phyloP scores from a whole-genome alignment of 202 grass and related monocot genomes.

The Elaeis oleifera region DNA sequence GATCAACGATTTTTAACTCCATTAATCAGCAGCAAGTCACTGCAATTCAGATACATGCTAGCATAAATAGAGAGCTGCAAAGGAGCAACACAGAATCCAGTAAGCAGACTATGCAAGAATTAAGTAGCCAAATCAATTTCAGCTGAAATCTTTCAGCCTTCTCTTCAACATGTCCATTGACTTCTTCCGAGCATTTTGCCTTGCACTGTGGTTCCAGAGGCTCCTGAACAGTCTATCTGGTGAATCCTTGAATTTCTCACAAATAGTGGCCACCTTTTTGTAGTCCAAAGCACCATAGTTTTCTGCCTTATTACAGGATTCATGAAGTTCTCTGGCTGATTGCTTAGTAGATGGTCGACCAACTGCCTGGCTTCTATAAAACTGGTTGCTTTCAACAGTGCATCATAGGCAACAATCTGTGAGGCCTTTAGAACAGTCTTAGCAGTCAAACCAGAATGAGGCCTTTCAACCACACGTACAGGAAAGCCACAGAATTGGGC shows the following conservation, averaged over 20 bases:
- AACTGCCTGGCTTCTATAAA: constrained; percentile 86
- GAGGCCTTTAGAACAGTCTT: constrained; percentile 74
- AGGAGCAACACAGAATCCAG: too few relatives aligned
- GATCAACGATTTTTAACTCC: too few relatives aligned
- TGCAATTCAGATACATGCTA: too few relatives aligned
- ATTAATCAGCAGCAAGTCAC: too few relatives aligned
- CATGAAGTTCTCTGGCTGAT: constrained; percentile 89
- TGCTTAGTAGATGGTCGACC: constrained; percentile 77
- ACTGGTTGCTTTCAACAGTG: constrained; percentile 55
- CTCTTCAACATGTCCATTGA: constrained; percentile 81
- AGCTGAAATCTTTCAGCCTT: constrained; percentile 87
- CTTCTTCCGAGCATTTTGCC: constrained; percentile 70
- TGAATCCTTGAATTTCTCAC: constrained; percentile 85
- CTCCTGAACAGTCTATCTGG: constrained; percentile 68
- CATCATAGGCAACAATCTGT: constrained; percentile 75
- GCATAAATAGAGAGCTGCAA: too few relatives aligned
- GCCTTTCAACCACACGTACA: constrained; percentile 49
- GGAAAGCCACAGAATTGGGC: constrained; percentile 53
- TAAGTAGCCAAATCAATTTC: constrained; percentile 17
- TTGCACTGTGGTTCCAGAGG: constrained; percentile 59
- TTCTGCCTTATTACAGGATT: constrained; percentile 82
- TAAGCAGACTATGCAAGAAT: not conserved
- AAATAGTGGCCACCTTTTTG: constrained; percentile 69
- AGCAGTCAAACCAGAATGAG: constrained; percentile 51
- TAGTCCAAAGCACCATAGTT: constrained; percentile 76